A percentile compares a stretch with the other conserved stretches of the same genome.
phyloP scores from a whole-genome alignment of 305 asterid species.

The Plantago lanceolata region DNA sequence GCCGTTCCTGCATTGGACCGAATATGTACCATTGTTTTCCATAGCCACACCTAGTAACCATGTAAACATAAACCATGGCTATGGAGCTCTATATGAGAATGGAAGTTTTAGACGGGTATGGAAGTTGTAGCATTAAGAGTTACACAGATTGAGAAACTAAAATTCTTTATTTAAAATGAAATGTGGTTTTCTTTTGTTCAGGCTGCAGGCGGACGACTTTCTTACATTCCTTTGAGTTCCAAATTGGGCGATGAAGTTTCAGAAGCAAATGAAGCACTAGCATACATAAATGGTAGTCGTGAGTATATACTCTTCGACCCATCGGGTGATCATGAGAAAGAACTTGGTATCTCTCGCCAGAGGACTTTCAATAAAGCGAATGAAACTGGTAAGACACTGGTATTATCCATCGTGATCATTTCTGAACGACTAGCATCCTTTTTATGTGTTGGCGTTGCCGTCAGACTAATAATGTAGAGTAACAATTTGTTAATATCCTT shows the following conservation, averaged over 20 bases:
- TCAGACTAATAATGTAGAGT: neutral
- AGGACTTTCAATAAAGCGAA: conserved; percentile 32
- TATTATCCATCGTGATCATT: neutral
- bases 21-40: too few relatives aligned
- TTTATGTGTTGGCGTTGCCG: neutral
- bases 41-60: too few relatives aligned
- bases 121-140: too few relatives aligned
- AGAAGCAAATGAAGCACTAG: conserved; percentile 9
- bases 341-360: conserved; percentile 33
- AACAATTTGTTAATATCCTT: neutral
- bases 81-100: too few relatives aligned
- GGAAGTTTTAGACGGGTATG: too few relatives aligned
- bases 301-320: conserved; percentile 75
- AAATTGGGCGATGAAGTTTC: conserved; percentile 6
- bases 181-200: neutral
- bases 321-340: conserved; percentile 27
- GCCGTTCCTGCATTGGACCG: too few relatives aligned
- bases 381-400: conserved; percentile 48
- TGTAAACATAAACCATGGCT: too few relatives aligned
- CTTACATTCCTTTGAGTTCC: conserved; percentile 7
- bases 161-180: neutral
- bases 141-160: neutral
- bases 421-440: neutral
- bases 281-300: conserved; percentile 33
- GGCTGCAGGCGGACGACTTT: conserved; percentile 15